Base-by-base conservation (phyloP, 2,329 filamentous ascomycete genomes). In the Botrytis byssoidea region DNA sequence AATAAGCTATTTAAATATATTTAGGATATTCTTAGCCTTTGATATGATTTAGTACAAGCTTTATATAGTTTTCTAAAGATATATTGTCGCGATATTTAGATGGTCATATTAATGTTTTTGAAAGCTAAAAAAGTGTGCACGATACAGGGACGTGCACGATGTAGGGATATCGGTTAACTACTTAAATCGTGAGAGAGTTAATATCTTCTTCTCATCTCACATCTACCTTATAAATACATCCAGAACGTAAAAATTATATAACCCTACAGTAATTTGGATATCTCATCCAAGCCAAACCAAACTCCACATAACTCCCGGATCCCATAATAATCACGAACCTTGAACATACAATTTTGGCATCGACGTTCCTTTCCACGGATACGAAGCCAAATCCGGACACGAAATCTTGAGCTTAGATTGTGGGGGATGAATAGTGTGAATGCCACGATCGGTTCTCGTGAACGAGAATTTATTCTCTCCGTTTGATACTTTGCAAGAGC, bases 301-400 rank as follows among this genome's bases (percentile, higher is more conserved):
- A 57, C 66, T 32, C 66, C 66, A 1, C 16, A 29, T 42, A 3
- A 4, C 18, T 20, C 18, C 37, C 16, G 29, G 0, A 69, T 42
- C 18, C 25, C 44, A 40, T 14, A 4, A 40, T 12, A 1, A 42
- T 69, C 12, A 57, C 18, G 66, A 57, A 32, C 37, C 29, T n/a
- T 57, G 66, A 29, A 69, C 37, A 57, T 69, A 57, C 18, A 69
- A 42, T 12, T 57, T 69, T 37, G 66, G 66, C n/a, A 57, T 69
- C 10, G 66, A 42, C 20, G 66, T 32, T 12, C 66, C 66, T 48
- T 57, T 69, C 66, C 66, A 69, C 18, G 66, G 66, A 57, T 57
- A 69, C n/a, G 66, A 69, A 42, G 48, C 48, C 10, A 69, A 57
- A 59, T 69, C 66, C 9, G 66, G 48, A 69, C 66, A 69, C 7